phyloP scores from a whole-genome alignment of 768 basidiomycete genomes.

The Jaapia argillacea region DNA sequence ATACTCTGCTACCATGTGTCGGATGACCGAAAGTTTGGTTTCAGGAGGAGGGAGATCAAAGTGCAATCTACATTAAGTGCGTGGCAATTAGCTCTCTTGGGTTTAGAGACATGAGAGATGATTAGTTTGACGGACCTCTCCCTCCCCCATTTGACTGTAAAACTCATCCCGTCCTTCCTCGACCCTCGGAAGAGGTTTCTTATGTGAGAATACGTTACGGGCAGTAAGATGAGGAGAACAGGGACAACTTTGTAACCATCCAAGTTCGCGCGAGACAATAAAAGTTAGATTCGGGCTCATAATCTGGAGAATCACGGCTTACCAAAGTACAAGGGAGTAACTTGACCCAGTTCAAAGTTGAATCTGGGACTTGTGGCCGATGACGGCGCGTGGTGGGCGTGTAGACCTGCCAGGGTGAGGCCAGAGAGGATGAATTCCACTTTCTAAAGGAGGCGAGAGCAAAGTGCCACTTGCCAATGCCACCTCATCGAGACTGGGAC shows the following conservation, averaged over 20 bases:
- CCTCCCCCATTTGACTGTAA: slow-evolving; percentile 40
- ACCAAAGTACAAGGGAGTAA: no score
- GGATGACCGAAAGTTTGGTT: slow-evolving; percentile 48
- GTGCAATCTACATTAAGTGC: slow-evolving; percentile 25
- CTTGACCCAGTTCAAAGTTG: no score
- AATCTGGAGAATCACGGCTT: no score
- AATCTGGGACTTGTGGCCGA: no score
- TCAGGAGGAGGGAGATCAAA: slow-evolving; percentile 46
- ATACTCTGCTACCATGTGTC: slow-evolving; percentile 55
- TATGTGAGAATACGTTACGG: slow-evolving; percentile 15
- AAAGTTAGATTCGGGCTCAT: no score
- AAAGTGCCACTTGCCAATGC: no score
- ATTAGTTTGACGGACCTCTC: slow-evolving; percentile 24
- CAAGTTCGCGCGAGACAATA: no score
- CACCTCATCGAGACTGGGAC: no score
- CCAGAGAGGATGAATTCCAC: no score
- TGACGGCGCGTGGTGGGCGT: no score
- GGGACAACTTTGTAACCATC: slow-evolving; percentile 16
- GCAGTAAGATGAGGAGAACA: slow-evolving; percentile 19
- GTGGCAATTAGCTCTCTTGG: not conserved
- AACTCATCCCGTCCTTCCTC: slow-evolving; percentile 19
- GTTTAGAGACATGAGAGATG: slow-evolving; percentile 6
- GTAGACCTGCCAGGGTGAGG: no score
- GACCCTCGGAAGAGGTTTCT: slow-evolving; percentile 11
- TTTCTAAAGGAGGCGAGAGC: no score